Conservation (phyloP, 2,329 filamentous ascomycete genomes). For the Pseudohalonectria lignicola region DNA sequence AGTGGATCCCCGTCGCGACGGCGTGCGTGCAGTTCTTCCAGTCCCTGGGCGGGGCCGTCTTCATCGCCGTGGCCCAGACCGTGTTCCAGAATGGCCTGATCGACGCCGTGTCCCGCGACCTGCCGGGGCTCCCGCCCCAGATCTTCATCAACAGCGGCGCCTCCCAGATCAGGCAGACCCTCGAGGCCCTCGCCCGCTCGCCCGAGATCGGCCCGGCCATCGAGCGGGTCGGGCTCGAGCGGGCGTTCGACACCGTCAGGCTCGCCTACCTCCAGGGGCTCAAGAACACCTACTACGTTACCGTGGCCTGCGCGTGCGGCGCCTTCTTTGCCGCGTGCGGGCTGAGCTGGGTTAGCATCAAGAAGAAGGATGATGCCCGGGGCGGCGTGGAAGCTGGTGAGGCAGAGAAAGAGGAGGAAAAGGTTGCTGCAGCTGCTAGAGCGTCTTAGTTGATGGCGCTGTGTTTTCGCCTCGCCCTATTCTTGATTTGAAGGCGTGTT, state of each 20-base stretch:
- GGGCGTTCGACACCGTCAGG: background rate
- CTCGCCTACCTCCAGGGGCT: conserved; percentile 1
- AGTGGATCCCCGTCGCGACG: conserved; percentile 35
- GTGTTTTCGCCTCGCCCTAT: too few species aligned
- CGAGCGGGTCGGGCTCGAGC: background rate
- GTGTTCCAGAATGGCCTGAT: conserved; percentile 55
- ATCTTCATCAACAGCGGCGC: conserved; percentile 8
- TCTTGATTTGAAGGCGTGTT: too few species aligned
- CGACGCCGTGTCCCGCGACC: conserved; percentile 8
- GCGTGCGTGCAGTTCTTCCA: conserved; percentile 48
- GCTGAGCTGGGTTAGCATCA: conserved; percentile 1
- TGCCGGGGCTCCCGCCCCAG: conserved; percentile 5
- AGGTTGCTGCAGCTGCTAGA: too few species aligned
- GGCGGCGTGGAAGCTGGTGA: background rate
- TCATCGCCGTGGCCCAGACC: conserved; percentile 53
- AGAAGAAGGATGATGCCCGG: background rate
- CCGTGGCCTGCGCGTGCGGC: background rate
- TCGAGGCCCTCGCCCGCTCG: background rate
- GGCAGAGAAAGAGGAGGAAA: too few species aligned
- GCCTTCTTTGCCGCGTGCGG: background rate
- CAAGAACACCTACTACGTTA: background rate
- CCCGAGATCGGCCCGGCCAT: background rate
- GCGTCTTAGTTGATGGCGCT: too few species aligned
- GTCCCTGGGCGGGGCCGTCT: conserved; percentile 32
- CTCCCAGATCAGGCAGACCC: background rate